phyloP scores from a whole-genome alignment of 1,284 basidiomycete species.

The Porodaedalea pini region DNA sequence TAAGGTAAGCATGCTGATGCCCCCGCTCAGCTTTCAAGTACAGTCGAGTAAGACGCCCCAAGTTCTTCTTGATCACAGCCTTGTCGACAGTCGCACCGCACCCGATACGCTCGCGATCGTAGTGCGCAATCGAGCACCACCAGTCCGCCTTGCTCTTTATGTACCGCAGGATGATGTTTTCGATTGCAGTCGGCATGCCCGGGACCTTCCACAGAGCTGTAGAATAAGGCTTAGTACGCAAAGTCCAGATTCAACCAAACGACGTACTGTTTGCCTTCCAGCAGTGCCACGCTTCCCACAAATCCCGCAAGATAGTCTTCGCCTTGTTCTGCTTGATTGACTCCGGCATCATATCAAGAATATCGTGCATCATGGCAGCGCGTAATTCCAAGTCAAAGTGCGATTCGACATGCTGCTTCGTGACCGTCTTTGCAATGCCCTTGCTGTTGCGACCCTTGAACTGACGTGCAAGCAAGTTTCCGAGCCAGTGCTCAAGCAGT shows the following conservation, averaged over 20 bases:
- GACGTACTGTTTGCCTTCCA: constrained; percentile 95
- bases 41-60: no score
- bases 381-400: constrained; percentile 97
- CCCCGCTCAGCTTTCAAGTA: no score
- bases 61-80: no score
- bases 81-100: no score
- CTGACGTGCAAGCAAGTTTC: constrained; percentile 95
- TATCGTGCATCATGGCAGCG: constrained; percentile 99
- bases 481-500: constrained; percentile 94
- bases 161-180: no score
- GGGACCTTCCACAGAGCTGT: constrained; percentile 92
- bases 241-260: constrained; percentile 9
- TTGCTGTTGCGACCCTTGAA: constrained; percentile 98
- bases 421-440: constrained; percentile 93
- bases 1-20: no score
- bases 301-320: constrained; percentile 96
- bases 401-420: constrained; percentile 98
- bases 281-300: constrained; percentile 97
- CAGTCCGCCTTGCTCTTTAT: no score
- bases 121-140: no score
- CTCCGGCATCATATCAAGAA: constrained; percentile 98
- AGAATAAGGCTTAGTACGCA: constrained; percentile 7
- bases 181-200: constrained; percentile 97
- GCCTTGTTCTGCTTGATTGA: constrained; percentile 98
- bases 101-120: no score